These are phyloP conservation scores for Arachis monticola DNA, from an alignment of 331 rosid genomes.

Conservation along the genomic window DNA sequence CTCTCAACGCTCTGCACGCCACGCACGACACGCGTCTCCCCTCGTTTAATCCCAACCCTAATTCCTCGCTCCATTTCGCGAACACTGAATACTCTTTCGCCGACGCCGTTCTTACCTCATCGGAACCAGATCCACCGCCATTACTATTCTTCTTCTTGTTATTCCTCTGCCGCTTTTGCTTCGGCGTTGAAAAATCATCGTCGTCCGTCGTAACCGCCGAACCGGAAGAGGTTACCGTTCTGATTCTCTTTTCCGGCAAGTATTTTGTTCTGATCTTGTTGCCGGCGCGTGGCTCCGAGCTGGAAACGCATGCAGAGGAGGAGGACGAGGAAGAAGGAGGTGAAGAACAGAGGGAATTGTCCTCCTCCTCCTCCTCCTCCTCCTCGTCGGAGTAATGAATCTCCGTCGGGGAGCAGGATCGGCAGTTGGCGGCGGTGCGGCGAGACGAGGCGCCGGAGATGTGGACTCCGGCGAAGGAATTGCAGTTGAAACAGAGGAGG, in stretches of 20 bases:
- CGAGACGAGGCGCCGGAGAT: constrained; percentile 27
- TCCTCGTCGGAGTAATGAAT: background rate
- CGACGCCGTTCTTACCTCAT: background rate
- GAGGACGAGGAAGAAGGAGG: constrained; percentile 4
- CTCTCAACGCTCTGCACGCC: constrained; percentile 42
- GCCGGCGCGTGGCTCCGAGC: constrained; percentile 42
- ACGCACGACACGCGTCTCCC: constrained; percentile 22
- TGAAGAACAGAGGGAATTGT: constrained; percentile 1
- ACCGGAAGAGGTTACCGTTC: constrained; percentile 23
- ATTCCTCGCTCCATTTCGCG: constrained; percentile 57
- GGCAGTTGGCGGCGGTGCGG: constrained; percentile 17
- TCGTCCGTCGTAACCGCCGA: constrained; percentile 38
- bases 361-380: background rate
- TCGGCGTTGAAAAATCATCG: constrained; percentile 1
- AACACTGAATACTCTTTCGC: constrained; percentile 43
- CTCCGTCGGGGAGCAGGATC: constrained; percentile 46
- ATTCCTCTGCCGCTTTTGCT: background rate
- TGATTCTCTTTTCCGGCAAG: constrained; percentile 9
- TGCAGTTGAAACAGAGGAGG: constrained; percentile 51
- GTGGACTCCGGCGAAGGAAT: constrained; percentile 36
- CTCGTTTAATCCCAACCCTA: constrained; percentile 46
- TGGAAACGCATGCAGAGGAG: constrained; percentile 47
- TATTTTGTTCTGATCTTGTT: background rate
- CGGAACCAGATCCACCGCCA: constrained; percentile 20
- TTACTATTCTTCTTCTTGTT: background rate